These are phyloP conservation scores for Malus fusca DNA, from an alignment of 306 rosid species.

Conservation along the genomic window DNA sequence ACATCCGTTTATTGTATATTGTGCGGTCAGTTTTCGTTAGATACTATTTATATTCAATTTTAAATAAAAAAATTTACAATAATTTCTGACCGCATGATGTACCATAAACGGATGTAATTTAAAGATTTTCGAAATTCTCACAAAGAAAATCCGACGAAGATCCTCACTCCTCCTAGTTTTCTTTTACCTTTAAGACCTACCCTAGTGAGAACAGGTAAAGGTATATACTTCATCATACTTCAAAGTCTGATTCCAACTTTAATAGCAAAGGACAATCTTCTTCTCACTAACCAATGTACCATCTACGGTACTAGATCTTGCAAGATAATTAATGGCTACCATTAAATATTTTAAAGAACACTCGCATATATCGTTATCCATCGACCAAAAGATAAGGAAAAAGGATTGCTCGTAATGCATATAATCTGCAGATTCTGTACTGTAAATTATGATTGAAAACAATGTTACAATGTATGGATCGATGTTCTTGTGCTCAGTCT, in stretches of 20 bases:
- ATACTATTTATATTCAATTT: no score
- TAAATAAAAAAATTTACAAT: no score
- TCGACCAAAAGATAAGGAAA: not conserved
- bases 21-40: accelerated
- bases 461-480: not conserved
- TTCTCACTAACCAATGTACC: slow-evolving; percentile 23
- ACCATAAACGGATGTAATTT: accelerated
- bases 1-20: no score
- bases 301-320: not conserved
- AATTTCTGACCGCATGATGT: accelerated
- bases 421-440: not conserved
- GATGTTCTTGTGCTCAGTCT: not conserved
- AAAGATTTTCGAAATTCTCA: accelerated
- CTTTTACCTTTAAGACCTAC: no score
- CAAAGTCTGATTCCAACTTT: not conserved
- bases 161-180: no score
- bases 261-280: slow-evolving; percentile 3
- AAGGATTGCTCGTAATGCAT: not conserved
- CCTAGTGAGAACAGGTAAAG: no score
- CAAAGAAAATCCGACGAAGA: no score
- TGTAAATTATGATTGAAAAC: not conserved
- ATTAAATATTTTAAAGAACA: not conserved
- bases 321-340: not conserved
- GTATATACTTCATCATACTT: not conserved
- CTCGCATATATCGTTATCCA: not conserved